A percentile compares a stretch with the other conserved stretches of the same genome.
These are phyloP conservation scores for Sphaerulina populicola DNA, from an alignment of 2,329 filamentous ascomycete genomes.

Conservation along the genomic window DNA sequence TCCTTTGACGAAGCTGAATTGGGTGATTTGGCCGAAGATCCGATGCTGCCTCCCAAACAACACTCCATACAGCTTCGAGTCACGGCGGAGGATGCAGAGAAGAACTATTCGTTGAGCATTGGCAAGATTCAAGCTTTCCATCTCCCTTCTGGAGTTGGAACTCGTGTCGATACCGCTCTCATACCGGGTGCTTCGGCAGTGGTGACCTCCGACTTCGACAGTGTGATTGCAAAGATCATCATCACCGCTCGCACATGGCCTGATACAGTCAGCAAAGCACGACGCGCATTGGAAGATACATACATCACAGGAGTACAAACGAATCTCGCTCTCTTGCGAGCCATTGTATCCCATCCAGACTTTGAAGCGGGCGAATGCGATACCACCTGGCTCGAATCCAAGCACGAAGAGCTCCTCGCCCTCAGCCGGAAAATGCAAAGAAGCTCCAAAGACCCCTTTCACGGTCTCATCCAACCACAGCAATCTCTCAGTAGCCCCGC, in stretches of 20 bases:
- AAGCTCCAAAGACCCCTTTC: conserved; percentile 18
- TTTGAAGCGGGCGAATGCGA: conserved; percentile 45
- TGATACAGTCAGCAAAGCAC: conserved; percentile 47
- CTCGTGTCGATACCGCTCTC: conserved; percentile 51
- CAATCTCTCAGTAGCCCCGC: conserved; percentile 22
- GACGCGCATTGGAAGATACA: conserved; percentile 49
- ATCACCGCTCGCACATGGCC: conserved; percentile 48
- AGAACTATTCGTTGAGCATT: conserved; percentile 50
- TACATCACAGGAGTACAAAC: conserved; percentile 51
- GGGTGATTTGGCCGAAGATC: conserved; percentile 26
- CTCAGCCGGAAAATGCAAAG: conserved; percentile 14
- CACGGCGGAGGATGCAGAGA: conserved; percentile 49
- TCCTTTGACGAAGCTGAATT: conserved; percentile 31
- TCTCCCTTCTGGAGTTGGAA: conserved; percentile 51
- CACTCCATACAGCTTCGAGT: conserved; percentile 51
- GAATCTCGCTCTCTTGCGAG: conserved; percentile 48
- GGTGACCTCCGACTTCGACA: conserved; percentile 51
- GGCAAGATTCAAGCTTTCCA: conserved; percentile 50
- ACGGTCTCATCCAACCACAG: conserved; percentile 19
- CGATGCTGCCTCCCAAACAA: conserved; percentile 33
- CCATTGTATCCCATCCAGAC: conserved; percentile 45
- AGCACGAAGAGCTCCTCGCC: conserved; percentile 38
- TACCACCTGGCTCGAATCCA: conserved; percentile 51
- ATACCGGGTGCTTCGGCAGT: conserved; percentile 37
- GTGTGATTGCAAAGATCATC: conserved; percentile 52